These are phyloP conservation scores for Yarrowia hollandica DNA, from an alignment of 805 yeast genomes.

Conservation along the genomic window DNA sequence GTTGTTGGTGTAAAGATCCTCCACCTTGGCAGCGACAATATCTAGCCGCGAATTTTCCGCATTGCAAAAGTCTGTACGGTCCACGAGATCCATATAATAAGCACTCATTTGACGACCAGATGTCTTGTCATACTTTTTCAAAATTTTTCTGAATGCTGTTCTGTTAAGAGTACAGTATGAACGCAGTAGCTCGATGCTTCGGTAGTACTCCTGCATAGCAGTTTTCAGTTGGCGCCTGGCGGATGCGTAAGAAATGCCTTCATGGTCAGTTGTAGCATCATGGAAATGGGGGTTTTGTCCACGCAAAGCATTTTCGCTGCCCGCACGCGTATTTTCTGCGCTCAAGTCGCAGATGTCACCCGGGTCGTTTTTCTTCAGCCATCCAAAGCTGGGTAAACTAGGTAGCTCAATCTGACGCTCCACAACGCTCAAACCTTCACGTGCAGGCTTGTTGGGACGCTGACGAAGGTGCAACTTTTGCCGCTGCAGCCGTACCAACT, in stretches of 20 bases:
- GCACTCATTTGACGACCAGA: slow-evolving; percentile 49
- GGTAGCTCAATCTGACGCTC: slow-evolving; percentile 28
- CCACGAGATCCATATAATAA: slow-evolving; percentile 58
- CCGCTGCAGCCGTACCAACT: slow-evolving; percentile 61
- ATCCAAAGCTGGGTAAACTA: slow-evolving; percentile 13
- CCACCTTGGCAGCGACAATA: slow-evolving; percentile 59
- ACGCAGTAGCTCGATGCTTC: slow-evolving; percentile 66
- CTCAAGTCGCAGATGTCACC: slow-evolving; percentile 30
- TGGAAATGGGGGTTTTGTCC: slow-evolving; percentile 32
- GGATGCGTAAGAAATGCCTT: slow-evolving; percentile 55
- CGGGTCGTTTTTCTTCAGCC: slow-evolving; percentile 25
- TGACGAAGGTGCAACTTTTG: slow-evolving; percentile 41
- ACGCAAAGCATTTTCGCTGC: not conserved
- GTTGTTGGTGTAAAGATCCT: slow-evolving; percentile 62
- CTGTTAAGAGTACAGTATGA: slow-evolving; percentile 75
- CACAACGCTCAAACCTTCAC: slow-evolving; percentile 29
- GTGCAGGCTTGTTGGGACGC: slow-evolving; percentile 32
- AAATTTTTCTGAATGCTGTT: slow-evolving; percentile 84
- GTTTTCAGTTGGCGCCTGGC: slow-evolving; percentile 68
- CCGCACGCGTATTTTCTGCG: not conserved
- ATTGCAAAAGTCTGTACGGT: slow-evolving; percentile 51
- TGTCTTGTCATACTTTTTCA: slow-evolving; percentile 87
- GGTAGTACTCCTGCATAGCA: slow-evolving; percentile 71
- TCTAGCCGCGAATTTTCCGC: slow-evolving; percentile 67
- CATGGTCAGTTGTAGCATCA: slow-evolving; percentile 19